A percentile compares a stretch with the other conserved stretches of the same genome.
phyloP scores from a whole-genome alignment of 2,329 filamentous ascomycete genomes.

The Claviceps pusilla region DNA sequence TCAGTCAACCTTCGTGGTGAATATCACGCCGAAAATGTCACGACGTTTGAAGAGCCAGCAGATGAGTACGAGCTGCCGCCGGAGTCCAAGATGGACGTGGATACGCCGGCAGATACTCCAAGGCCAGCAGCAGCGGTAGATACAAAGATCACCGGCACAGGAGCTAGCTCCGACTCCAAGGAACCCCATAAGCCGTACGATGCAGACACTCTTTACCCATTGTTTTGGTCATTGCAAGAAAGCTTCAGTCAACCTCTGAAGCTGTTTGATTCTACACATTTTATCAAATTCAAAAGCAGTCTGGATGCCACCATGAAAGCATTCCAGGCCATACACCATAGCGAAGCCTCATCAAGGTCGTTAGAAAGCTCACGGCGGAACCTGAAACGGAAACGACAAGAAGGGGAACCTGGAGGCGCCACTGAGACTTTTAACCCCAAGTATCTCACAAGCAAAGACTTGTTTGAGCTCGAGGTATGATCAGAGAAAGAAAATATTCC shows the following conservation, averaged over 20 bases:
- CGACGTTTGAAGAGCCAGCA: slow-evolving; percentile 49
- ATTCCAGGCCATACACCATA: slow-evolving; percentile 36
- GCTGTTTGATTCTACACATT: slow-evolving; percentile 57
- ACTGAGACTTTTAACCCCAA: slow-evolving; percentile 68
- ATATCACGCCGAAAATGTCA: slow-evolving; percentile 91
- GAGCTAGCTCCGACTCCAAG: slow-evolving; percentile 26
- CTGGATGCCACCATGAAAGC: slow-evolving; percentile 50
- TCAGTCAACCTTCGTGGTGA: slow-evolving; percentile 93
- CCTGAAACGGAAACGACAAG: slow-evolving; percentile 54
- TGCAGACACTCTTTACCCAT: slow-evolving; percentile 63
- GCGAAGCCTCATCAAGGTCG: slow-evolving; percentile 34
- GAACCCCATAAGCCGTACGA: slow-evolving; percentile 42
- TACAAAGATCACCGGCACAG: slow-evolving; percentile 19
- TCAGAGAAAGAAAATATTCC: background rate
- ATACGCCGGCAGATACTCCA: slow-evolving; percentile 29
- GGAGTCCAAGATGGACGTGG: slow-evolving; percentile 46
- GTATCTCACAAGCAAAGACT: slow-evolving; percentile 89
- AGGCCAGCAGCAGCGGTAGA: slow-evolving; percentile 11
- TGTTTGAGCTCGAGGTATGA: slow-evolving; percentile 82
- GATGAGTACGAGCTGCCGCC: slow-evolving; percentile 11
- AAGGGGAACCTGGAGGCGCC: slow-evolving; percentile 35
- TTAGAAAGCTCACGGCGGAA: slow-evolving; percentile 49
- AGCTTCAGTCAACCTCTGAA: slow-evolving; percentile 81
- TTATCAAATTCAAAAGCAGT: slow-evolving; percentile 68
- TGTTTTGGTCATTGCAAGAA: slow-evolving; percentile 88